Conservation (phyloP, 208 protist species). For the Phytomonas francai region DNA sequence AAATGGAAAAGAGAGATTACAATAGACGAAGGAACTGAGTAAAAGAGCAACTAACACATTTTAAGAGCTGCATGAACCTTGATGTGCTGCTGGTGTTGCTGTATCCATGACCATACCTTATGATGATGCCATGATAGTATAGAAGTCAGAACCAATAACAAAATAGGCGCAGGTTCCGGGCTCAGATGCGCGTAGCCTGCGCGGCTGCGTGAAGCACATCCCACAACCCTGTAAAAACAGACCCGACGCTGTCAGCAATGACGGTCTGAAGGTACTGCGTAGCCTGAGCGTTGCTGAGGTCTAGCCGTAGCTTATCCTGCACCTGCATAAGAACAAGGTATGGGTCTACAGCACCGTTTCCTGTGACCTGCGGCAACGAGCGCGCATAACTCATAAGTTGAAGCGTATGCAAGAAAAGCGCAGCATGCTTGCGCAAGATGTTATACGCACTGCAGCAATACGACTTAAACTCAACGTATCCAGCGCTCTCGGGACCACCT, state of each 20-base stretch:
- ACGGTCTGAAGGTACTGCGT: slow-evolving; percentile 90
- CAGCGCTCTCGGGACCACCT: slow-evolving; percentile 62
- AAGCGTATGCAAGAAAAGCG: slow-evolving; percentile 93
- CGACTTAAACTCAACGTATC: slow-evolving; percentile 72
- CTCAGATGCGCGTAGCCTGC: slow-evolving; percentile 42
- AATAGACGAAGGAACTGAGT: background rate
- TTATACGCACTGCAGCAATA: slow-evolving; percentile 95
- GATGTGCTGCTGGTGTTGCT: background rate
- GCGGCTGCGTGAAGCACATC: slow-evolving; percentile 86
- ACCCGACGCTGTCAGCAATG: slow-evolving; percentile 91
- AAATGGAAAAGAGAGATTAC: background rate
- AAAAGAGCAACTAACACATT: background rate
- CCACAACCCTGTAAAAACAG: slow-evolving; percentile 88
- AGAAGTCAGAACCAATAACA: background rate
- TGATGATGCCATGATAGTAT: background rate
- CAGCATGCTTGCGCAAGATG: slow-evolving; percentile 91
- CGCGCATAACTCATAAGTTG: slow-evolving; percentile 88
- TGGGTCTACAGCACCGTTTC: slow-evolving; percentile 31
- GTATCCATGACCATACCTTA: slow-evolving; percentile 1
- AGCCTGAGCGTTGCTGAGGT: slow-evolving; percentile 89
- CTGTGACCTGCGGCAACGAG: slow-evolving; percentile 60
- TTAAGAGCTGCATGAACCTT: background rate
- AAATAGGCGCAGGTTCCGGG: background rate
- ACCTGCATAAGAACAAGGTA: slow-evolving; percentile 73
- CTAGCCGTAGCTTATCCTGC: slow-evolving; percentile 91